Base-by-base conservation (phyloP, 1,284 basidiomycete species). In the Entoloma clypeatum region DNA sequence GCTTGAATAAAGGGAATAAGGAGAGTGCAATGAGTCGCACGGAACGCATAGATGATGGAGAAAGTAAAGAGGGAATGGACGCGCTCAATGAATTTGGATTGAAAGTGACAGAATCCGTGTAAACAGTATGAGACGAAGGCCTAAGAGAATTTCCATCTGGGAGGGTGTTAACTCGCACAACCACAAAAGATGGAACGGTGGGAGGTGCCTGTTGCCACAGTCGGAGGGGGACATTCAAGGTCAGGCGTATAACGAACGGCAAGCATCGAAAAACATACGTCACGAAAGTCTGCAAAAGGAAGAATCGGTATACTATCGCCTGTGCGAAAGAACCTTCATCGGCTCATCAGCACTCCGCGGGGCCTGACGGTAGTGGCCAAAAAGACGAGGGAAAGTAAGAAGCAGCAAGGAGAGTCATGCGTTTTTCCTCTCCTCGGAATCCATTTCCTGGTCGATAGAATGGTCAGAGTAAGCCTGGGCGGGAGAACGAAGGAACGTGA, bases 341-440 rank as follows among this genome's bases (percentile, higher is more conserved):
- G 92, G 93, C 67, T 95, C 93, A 69, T 97, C 93, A 25, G 93
- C 93, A 59, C 85, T 90, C 49, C 93, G 76, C 4, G 93, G 92
- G 57, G 90, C 91, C 68, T 95, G 93, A 54, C 92, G 87, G 59
- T 96, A 96, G 34, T 87, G 81, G 55, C 90, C 92, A 40, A 24
- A 47, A n/a, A 52, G 44, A 48, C 43, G 32, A 7, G 40, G n/a
- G n/a, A n/a, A n/a, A n/a, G n/a, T n/a, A n/a, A 50, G 18, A 50
- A 21, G 29, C 19, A 10, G 36, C 19, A 22, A 16, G 19, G 10
- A 19, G 27, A 23, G 32, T 10, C 23, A 26, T 13, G 85, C 81
- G 3, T 83, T 81, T 55, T 90, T 87, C 25, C 92, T 75, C 54
- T 94, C 92, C 57, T 93, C 92, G 1, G 90, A 92, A 2, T 95